Base-by-base conservation (phyloP, 2,329 filamentous ascomycete species). In the Colletotrichum aenigma region DNA sequence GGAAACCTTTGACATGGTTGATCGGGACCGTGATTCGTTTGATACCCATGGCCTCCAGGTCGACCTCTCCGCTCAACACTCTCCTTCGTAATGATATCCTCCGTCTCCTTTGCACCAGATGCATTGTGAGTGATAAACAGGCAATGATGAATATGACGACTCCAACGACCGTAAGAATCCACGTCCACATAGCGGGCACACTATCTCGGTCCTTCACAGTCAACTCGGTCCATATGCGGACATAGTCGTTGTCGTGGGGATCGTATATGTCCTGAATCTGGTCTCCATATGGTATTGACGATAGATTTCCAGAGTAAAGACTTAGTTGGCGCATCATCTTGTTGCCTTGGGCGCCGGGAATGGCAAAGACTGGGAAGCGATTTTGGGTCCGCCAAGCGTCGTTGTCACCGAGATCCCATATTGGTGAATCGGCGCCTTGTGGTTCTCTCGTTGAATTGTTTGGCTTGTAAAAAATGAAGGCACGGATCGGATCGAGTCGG, bases 41-140 rank as follows among this genome's bases (percentile, higher is more conserved):
- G 79, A 98, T 95, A 3, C 96, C 96, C 78, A 98, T 89, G 4
- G 92, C 92, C 84, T 98, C 96, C 4, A 98, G 88, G 81, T 98
- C 95, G 24, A 98, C 93, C 79, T 98, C 94, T 68, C 96, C 96
- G 9, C 88, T 89, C 74, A 91, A 89, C 18, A 98, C 93, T 15
- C 96, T 92, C 64, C 91, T 90, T 66, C 92, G 91, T 13, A 98
- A 86, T 2, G 88, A 88, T 28, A 89, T 88, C 10, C 96, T 92
- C 34, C 95, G 92, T 64, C 91, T 89, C 43, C 92, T 91, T 82
- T 98, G 95, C 34, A 97, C 87, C 26, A 93, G 87, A 79, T 97
- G 95, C 94, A 97, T 97, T 68, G 89, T 86, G 55, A 93, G 82
- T 2, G 92, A 97, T 1, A 92, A 95, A 13, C 87, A 84, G 4